Conservation (phyloP, 768 basidiomycete genomes). For the Boletus vinaceobasis region DNA sequence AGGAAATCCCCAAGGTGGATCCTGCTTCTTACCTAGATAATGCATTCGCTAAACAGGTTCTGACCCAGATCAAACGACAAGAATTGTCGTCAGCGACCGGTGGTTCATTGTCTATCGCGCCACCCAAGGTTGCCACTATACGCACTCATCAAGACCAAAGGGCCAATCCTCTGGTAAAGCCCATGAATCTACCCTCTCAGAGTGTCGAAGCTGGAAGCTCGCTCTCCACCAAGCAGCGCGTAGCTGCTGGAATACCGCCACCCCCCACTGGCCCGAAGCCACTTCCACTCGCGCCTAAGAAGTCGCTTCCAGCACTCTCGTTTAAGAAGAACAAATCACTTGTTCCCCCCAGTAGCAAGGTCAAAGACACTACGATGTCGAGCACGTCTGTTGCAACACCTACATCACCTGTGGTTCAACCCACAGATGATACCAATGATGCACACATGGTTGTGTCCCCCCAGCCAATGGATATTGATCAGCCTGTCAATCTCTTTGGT, state of each 20-base stretch:
- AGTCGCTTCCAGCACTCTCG: slow-evolving; percentile 31
- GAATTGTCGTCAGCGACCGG: background rate
- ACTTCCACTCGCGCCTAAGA: slow-evolving; percentile 20
- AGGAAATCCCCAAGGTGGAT: slow-evolving; percentile 13
- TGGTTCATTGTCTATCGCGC: slow-evolving; percentile 4
- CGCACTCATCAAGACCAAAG: slow-evolving; percentile 33
- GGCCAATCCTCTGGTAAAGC: slow-evolving; percentile 31
- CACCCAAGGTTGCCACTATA: slow-evolving; percentile 12
- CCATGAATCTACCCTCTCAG: slow-evolving; percentile 21
- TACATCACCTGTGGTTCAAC: slow-evolving; percentile 9
- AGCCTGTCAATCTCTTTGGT: slow-evolving; percentile 11
- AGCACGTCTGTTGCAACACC: slow-evolving; percentile 1
- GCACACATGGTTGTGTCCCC: slow-evolving; percentile 12
- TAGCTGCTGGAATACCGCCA: slow-evolving; percentile 40
- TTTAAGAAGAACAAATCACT: slow-evolving; percentile 42
- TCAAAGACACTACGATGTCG: slow-evolving; percentile 11
- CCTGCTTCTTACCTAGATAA: background rate
- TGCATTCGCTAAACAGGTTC: slow-evolving; percentile 5
- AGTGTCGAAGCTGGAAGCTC: slow-evolving; percentile 32
- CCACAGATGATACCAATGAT: background rate
- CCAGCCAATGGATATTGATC: slow-evolving; percentile 21
- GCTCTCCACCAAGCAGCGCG: slow-evolving; percentile 50
- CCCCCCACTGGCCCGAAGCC: slow-evolving; percentile 36
- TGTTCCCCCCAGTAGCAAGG: slow-evolving; percentile 2
- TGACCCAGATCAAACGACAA: slow-evolving; percentile 7